A percentile compares a stretch with the other conserved stretches of the same genome.
These are phyloP conservation scores for Globisporangium abappressorium DNA, from an alignment of 352 stramenopile species.

Conservation along the genomic window DNA sequence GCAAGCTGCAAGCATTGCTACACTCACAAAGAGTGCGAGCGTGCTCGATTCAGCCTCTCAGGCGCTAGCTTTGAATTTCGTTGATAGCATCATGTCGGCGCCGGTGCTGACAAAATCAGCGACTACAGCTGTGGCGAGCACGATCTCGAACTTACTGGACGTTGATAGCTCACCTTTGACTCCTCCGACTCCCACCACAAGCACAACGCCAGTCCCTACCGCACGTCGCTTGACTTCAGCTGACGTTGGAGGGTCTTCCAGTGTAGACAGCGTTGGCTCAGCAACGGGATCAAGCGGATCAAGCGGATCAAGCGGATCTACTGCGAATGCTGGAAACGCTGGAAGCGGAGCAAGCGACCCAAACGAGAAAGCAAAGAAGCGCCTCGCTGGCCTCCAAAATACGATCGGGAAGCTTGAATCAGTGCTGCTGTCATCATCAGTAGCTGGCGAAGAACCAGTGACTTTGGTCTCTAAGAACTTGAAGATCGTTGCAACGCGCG, in stretches of 20 bases:
- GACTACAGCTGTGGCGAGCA: constrained; percentile 43
- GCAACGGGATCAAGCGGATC: not conserved
- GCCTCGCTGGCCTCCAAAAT: constrained; percentile 32
- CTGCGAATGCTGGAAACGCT: constrained; percentile 6
- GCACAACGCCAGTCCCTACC: not conserved
- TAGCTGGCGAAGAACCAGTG: constrained; percentile 46
- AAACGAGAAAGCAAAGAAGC: constrained; percentile 30
- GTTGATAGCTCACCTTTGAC: constrained; percentile 20
- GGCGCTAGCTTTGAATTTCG: constrained; percentile 43
- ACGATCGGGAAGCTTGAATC: constrained; percentile 55
- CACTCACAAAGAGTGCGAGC: constrained; percentile 59
- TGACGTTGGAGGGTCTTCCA: not conserved
- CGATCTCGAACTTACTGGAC: constrained; percentile 63
- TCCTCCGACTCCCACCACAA: constrained; percentile 6
- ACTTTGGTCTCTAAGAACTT: constrained; percentile 68
- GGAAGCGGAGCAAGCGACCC: constrained; percentile 15
- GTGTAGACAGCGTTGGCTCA: not conserved
- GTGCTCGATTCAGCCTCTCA: constrained; percentile 52
- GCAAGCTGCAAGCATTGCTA: constrained; percentile 57
- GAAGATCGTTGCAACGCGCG: constrained; percentile 42
- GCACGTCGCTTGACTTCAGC: not conserved
- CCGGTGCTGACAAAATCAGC: constrained; percentile 51
- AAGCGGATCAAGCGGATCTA: not conserved
- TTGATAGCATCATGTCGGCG: constrained; percentile 52
- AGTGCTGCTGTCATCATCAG: constrained; percentile 34